Evolutionary conservation across 2,329 filamentous ascomycete genomes (phyloP).

Genomic region (Aspergillus japonicus): DNA sequence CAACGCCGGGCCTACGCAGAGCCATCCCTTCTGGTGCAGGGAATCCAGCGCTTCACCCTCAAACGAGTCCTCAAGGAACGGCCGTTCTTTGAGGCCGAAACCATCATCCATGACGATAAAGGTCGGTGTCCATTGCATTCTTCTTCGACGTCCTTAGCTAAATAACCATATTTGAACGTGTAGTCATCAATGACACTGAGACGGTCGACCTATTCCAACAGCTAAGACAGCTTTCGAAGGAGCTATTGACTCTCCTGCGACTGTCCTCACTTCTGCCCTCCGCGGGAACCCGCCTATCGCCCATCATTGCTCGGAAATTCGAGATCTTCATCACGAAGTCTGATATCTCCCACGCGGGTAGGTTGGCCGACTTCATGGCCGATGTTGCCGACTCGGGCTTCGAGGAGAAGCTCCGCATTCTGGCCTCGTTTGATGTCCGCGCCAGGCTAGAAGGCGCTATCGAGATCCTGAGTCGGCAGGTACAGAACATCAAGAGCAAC

Average conservation of each 20-base stretch:
- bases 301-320: constrained; percentile 79
- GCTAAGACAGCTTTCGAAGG: constrained; percentile 79
- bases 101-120: constrained; percentile 69
- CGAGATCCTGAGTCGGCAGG: constrained; percentile 78
- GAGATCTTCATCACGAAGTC: constrained; percentile 85
- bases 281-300: constrained; percentile 68
- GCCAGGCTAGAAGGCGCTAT: constrained; percentile 78
- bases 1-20: constrained; percentile 74
- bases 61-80: constrained; percentile 73
- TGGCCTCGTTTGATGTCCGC: constrained; percentile 77
- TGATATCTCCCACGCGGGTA: constrained; percentile 75
- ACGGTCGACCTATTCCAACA: constrained; percentile 71
- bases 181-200: constrained; percentile 58
- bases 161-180: constrained; percentile 24
- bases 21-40: constrained; percentile 83
- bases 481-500: constrained; percentile 79
- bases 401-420: constrained; percentile 84
- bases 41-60: constrained; percentile 72
- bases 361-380: constrained; percentile 93
- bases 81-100: constrained; percentile 82
- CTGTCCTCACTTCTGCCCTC: constrained; percentile 81
- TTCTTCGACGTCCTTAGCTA: background rate
- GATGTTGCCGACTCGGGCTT: constrained; percentile 84
- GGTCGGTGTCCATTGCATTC: constrained; percentile 40
- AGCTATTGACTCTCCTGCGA: constrained; percentile 79